A percentile compares a stretch with the other conserved stretches of the same genome.
These are phyloP conservation scores for Psidium friedrichsthalianum DNA, from an alignment of 345 rosid genomes.

Conservation along the genomic window DNA sequence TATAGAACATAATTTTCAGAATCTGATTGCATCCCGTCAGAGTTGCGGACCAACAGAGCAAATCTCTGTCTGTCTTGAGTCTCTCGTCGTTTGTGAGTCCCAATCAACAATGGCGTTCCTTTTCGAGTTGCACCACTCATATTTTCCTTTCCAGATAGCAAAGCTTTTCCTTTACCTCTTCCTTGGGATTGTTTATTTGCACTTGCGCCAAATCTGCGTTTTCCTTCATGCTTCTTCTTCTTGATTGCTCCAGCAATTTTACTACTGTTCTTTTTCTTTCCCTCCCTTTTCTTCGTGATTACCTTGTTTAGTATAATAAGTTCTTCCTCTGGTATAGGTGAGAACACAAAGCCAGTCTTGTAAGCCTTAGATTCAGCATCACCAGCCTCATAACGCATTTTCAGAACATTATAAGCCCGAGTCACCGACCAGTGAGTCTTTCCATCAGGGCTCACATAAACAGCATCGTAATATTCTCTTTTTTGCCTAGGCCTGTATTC, in stretches of 20 bases:
- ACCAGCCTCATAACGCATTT: slow-evolving; percentile 31
- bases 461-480: slow-evolving; percentile 59
- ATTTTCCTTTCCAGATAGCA: neutral
- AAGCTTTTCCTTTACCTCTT: slow-evolving; percentile 14
- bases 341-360: slow-evolving; percentile 39
- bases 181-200: slow-evolving; percentile 6
- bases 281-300: slow-evolving; percentile 29
- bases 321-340: slow-evolving; percentile 65
- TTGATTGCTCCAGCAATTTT: slow-evolving; percentile 13
- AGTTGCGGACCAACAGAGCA: slow-evolving; percentile 55
- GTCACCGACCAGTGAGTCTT: slow-evolving; percentile 96
- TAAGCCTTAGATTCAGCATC: slow-evolving; percentile 19
- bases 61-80: slow-evolving; percentile 45
- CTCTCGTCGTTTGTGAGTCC: slow-evolving; percentile 36
- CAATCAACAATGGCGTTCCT: slow-evolving; percentile 7
- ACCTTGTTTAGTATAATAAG: slow-evolving; percentile 42
- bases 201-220: slow-evolving; percentile 7
- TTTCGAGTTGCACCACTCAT: slow-evolving; percentile 6
- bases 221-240: slow-evolving; percentile 24
- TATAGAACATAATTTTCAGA: slow-evolving; percentile 46
- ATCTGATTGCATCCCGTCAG: slow-evolving; percentile 34
- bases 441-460: slow-evolving; percentile 87
- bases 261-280: slow-evolving; percentile 34
- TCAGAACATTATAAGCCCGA: slow-evolving; percentile 62
- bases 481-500: slow-evolving; percentile 65